Evolutionary conservation across 1,139 yeast species (phyloP), one percentile per base, ranked within the genome.

Genomic region (Suhomyces panamericanus): DNA sequence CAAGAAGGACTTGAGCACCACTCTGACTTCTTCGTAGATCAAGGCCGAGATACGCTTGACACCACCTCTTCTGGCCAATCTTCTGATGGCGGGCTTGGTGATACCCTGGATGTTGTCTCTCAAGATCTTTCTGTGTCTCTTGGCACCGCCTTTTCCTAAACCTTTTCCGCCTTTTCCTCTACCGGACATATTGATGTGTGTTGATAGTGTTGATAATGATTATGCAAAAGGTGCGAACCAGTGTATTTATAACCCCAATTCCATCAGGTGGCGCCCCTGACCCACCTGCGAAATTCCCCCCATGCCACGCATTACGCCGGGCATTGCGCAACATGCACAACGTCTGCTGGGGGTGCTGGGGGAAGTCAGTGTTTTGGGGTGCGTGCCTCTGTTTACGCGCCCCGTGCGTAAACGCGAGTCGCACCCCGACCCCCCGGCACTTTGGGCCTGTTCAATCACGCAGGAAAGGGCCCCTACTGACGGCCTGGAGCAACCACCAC

Each of bases 41-140:
- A 91, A 81, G 69, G 96, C 98, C 57, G 98, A 91, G 66, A 93
- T 93, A 87, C 98, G 96, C 86, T 93, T 93, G 69, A 93, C 99
- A 88, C 99, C 99, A 80, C 99, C 99, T 88, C 99, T 90, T 85
- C 99, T 91, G 52, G 99, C 99, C 67, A 93, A 86, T 87, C 99
- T 91, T 81, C 99, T 90, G 72, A 93, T 93, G 67, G 99, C 99
- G 71, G 99, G 99, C 83, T 93, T 93, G 57, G 99, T 93, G 70
- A 93, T 91, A 81, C 99, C 99, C 80, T 91, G 98, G 62, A 93
- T 91, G 91, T 93, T 93, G 75, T 93, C 99, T 83, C 98, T 90
- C 64, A 91, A 83, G 77, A 93, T 89, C 88, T 91, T 91, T 85
- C 98, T 88, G 90, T 93, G 99, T 80, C 98, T 93, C 85, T 93